A percentile compares a stretch with the other conserved stretches of the same genome.
phyloP scores from a whole-genome alignment of 306 rosid genomes.

The Trichosanthes truncata region DNA sequence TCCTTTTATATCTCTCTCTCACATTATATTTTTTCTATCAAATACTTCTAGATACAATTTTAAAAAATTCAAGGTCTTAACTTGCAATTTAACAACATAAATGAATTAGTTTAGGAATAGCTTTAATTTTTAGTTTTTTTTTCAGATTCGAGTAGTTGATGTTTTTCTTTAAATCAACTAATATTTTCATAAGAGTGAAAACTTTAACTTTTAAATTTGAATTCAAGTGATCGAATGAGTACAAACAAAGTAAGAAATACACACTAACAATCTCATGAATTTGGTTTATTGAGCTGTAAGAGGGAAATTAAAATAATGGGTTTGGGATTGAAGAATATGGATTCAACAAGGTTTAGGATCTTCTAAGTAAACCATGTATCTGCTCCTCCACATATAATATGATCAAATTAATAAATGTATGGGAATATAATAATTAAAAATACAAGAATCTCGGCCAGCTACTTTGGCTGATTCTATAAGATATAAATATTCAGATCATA shows the following conservation, averaged over 20 bases:
- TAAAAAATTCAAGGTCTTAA: too few species aligned
- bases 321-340: neutral
- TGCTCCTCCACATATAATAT: neutral
- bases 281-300: neutral
- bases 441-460: slow-evolving; percentile 7
- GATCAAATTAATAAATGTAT: neutral
- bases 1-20: too few species aligned
- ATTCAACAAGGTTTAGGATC: neutral
- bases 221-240: neutral
- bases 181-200: neutral
- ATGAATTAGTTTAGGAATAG: too few species aligned
- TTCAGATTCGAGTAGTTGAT: too few species aligned
- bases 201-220: neutral
- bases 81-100: too few species aligned
- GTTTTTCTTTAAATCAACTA: neutral
- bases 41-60: too few species aligned
- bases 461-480: neutral
- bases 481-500: neutral
- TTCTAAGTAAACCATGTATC: neutral
- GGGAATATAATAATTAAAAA: neutral
- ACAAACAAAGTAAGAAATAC: neutral
- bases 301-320: neutral
- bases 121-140: too few species aligned
- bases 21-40: too few species aligned
- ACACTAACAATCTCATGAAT: neutral